These are phyloP conservation scores for Cucumis cinereus DNA, from an alignment of 306 rosid species.

Conservation along the genomic window DNA sequence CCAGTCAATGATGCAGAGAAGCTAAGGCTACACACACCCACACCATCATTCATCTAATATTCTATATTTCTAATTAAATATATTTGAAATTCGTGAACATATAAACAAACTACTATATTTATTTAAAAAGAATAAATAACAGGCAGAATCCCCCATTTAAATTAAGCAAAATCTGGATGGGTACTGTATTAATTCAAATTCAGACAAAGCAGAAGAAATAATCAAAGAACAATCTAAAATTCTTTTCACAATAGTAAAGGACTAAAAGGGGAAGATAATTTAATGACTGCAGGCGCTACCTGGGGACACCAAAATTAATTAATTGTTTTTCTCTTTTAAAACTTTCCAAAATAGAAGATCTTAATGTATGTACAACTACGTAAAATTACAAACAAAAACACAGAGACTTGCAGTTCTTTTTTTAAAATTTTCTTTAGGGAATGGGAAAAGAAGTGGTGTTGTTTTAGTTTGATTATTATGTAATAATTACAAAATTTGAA, in stretches of 20 bases:
- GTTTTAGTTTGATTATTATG: background rate
- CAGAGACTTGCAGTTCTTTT: background rate
- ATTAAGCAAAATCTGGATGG: background rate
- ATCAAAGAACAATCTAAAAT: background rate
- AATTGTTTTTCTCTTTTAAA: background rate
- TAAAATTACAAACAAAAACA: background rate
- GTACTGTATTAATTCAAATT: background rate
- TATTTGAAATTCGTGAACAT: background rate
- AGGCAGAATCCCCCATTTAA: background rate
- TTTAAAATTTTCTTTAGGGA: background rate
- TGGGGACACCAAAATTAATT: background rate
- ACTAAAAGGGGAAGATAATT: background rate
- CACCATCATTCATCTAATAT: background rate
- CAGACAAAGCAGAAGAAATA: background rate
- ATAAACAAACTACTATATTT: too few relatives aligned
- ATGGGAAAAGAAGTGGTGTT: background rate
- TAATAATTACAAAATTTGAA: background rate
- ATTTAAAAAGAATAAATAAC: background rate
- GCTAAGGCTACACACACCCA: background rate
- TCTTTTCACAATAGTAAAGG: background rate
- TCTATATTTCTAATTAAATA: background rate
- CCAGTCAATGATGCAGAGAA: background rate
- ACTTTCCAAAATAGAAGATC: background rate
- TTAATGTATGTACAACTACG: background rate
- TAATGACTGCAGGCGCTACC: background rate